phyloP scores from a whole-genome alignment of 768 basidiomycete genomes.

The Mycena kentingensis region DNA sequence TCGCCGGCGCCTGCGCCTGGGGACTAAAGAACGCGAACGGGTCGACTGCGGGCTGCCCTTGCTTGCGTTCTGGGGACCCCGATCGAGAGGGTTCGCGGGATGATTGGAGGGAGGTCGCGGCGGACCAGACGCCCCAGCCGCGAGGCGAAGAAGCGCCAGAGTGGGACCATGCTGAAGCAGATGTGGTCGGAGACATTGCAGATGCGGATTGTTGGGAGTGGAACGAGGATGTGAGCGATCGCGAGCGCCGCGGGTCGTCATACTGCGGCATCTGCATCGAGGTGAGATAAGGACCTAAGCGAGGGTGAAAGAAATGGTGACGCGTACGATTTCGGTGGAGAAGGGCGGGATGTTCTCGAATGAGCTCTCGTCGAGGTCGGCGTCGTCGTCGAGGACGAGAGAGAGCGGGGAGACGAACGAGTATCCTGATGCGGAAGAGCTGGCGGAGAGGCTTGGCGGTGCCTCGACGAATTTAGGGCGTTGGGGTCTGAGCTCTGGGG shows the following conservation, averaged over 20 bases:
- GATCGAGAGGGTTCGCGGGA: conserved; percentile 32
- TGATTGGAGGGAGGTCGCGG: conserved; percentile 21
- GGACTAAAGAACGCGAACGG: too few species aligned
- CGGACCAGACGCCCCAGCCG: conserved; percentile 22
- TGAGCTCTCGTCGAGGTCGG: conserved; percentile 37
- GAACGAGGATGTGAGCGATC: background rate
- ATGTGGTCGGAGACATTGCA: background rate
- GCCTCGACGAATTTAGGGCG: conserved; percentile 1
- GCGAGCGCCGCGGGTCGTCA: conserved; percentile 15
- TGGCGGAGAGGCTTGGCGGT: conserved; percentile 8
- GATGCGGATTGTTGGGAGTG: background rate
- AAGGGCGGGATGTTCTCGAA: conserved; percentile 30
- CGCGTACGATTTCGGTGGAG: conserved; percentile 19
- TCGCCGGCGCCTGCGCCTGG: conserved; percentile 34
- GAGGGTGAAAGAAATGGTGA: conserved; percentile 19
- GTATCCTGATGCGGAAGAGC: conserved; percentile 43
- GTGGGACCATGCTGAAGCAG: background rate
- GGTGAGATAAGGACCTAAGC: background rate
- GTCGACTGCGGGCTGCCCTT: conserved; percentile 26
- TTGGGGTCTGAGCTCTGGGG: conserved; percentile 1
- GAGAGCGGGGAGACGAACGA: conserved; percentile 47
- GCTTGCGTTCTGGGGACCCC: conserved; percentile 25
- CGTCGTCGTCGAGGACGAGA: conserved; percentile 34
- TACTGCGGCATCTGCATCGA: conserved; percentile 15
- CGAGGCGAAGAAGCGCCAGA: background rate